Evolutionary conservation across 2,329 filamentous ascomycete species (phyloP), one percentile per base, ranked within the genome.

Genomic region (Trichoderma sp.): DNA sequence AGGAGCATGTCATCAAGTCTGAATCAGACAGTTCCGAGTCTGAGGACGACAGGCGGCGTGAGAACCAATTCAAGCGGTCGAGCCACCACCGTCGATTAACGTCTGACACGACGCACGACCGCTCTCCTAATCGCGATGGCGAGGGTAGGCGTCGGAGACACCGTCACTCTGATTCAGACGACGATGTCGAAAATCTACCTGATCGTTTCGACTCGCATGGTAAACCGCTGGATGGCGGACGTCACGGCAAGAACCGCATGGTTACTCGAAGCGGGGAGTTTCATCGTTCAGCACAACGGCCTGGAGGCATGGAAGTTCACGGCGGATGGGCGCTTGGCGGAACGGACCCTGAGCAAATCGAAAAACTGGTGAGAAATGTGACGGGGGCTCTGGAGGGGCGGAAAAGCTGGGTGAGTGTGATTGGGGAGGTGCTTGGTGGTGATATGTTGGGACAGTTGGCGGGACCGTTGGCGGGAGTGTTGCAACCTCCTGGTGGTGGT

Each of bases 161-260:
- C 18, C 33, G 31, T 35, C 71, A 72, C 2, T 75, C 79, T 1
- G 81, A 81, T 21, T 82, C 81, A 1, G 83, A 85, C 21, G 81
- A 84, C 4, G 82, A 85, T 0, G 80, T 64, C 3, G 87, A 89
- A 77, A 77, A 83, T 3, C 79, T 89, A 0, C 88, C 88, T 0
- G 85, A 86, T 69, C 85, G 88, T 0, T 89, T 89, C 67, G 87
- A 89, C 76, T 73, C 79, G 0, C 78, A 85, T 2, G 88, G 88
- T 1, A 83, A 81, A 14, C 86, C 84, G 1, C 78, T 89, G 1
- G 82, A 84, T 63, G 78, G 77, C 8, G 75, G 73, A 6, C 74
- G 69, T 21, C n/a, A 62, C 11, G 7, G 45, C 21, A 69, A 33
- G 14, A 69, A 24, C 79, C 76, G 80, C 3, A 83, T 82, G 83